phyloP scores from a whole-genome alignment of 495 filamentous ascomycete genomes.

The Lentithecium fluviatile region DNA sequence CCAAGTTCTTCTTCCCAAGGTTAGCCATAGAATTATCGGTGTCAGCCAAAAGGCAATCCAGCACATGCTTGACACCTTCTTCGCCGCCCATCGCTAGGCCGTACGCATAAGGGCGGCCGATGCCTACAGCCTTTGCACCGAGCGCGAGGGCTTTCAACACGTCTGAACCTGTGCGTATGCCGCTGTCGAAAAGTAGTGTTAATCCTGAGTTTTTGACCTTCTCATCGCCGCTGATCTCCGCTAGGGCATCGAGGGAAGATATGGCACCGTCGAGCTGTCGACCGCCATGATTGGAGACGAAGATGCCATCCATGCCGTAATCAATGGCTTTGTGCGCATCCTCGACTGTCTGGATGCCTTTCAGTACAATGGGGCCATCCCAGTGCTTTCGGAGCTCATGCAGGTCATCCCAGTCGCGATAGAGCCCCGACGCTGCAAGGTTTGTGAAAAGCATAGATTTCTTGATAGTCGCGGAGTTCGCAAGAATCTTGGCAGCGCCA shows the following conservation, averaged over 20 bases:
- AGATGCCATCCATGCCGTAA: conserved; percentile 53
- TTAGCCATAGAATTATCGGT: conserved; percentile 36
- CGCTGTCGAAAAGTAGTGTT: conserved; percentile 40
- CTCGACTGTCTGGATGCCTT: conserved; percentile 44
- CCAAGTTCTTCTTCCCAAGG: conserved; percentile 30
- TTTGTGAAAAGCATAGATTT: conserved; percentile 25
- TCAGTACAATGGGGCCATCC: conserved; percentile 44
- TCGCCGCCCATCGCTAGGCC: conserved; percentile 49
- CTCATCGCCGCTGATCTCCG: conserved; percentile 38
- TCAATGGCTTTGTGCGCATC: conserved; percentile 52
- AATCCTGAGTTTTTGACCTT: conserved; percentile 34
- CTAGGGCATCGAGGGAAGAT: conserved; percentile 38
- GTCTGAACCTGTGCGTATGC: conserved; percentile 39
- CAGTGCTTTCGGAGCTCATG: conserved; percentile 38
- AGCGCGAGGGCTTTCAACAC: conserved; percentile 42
- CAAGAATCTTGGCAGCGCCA: conserved; percentile 28
- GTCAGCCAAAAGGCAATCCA: conserved; percentile 54
- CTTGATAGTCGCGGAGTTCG: conserved; percentile 25
- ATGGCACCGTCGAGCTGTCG: conserved; percentile 41
- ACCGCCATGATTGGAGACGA: conserved; percentile 56
- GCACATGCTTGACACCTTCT: conserved; percentile 57
- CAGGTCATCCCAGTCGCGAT: conserved; percentile 39
- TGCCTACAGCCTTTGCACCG: conserved; percentile 38
- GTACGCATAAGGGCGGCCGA: conserved; percentile 41
- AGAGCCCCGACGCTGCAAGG: conserved; percentile 23